phyloP scores from a whole-genome alignment of 176 grass and related monocot species.

The Poa annua region DNA sequence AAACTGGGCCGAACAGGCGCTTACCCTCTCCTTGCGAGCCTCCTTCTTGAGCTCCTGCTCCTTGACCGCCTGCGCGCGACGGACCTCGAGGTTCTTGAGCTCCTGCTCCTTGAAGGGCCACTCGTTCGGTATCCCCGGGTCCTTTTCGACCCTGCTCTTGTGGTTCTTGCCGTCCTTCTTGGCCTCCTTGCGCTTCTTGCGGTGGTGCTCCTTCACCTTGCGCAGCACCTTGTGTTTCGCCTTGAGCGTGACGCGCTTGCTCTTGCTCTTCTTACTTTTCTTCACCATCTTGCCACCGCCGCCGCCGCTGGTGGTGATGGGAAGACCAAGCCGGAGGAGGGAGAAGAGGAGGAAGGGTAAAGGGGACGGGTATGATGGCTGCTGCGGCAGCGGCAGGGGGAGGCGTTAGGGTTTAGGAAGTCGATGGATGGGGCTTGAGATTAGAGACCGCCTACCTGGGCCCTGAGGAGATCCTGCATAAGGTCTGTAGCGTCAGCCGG shows the following conservation, averaged over 20 bases:
- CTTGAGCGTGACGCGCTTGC: slow-evolving; percentile 74
- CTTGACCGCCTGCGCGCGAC: slow-evolving; percentile 67
- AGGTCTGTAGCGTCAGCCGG: too few relatives aligned
- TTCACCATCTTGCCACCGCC: slow-evolving; percentile 65
- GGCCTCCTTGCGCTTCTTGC: slow-evolving; percentile 92
- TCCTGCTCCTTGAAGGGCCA: slow-evolving; percentile 99
- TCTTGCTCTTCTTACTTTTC: slow-evolving; percentile 99
- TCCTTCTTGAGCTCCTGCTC: slow-evolving; percentile 93
- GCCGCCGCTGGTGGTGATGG: neutral
- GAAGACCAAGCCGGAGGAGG: neutral
- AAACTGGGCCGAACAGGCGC: neutral
- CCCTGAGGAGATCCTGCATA: too few relatives aligned
- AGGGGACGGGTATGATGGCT: too few relatives aligned
- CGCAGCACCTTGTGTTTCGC: slow-evolving; percentile 90
- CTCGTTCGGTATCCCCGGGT: slow-evolving; percentile 93
- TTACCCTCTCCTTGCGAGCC: slow-evolving; percentile 86
- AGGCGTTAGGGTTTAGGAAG: too few relatives aligned
- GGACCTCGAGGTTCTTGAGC: slow-evolving; percentile 78
- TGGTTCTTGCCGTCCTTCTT: slow-evolving; percentile 80
- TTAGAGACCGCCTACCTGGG: too few relatives aligned
- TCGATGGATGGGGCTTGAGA: too few relatives aligned
- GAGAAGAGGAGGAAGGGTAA: neutral
- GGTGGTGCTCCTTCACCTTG: slow-evolving; percentile 97
- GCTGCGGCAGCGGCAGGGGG: too few relatives aligned
- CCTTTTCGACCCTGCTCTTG: slow-evolving; percentile 89